Evolutionary conservation across 257 asterid genomes (phyloP).

Genomic region (Fraxinus americana): DNA sequence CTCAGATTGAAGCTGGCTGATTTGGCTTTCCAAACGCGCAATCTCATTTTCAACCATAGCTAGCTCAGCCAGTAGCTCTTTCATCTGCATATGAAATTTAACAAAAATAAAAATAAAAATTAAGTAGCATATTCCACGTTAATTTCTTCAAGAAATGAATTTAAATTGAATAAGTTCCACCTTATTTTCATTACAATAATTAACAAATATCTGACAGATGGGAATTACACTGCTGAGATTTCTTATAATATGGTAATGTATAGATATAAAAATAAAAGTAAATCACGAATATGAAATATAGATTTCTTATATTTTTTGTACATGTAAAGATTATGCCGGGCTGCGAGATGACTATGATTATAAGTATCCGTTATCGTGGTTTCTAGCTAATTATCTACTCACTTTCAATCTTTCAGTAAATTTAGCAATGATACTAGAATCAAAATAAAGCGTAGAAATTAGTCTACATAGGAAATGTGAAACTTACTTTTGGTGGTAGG

Average conservation of each 20-base stretch:
- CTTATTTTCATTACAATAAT: too few species aligned
- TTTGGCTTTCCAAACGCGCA: conserved; percentile 61
- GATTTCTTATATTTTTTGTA: too few species aligned
- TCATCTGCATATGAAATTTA: conserved; percentile 39
- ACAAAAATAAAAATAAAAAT: too few species aligned
- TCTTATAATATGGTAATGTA: too few species aligned
- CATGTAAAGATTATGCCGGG: neutral
- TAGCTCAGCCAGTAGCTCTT: conserved; percentile 66
- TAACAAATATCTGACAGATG: neutral
- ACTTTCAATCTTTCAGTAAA: neutral
- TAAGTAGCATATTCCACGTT: too few species aligned
- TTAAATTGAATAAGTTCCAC: conserved; percentile 1
- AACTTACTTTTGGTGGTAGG: conserved; percentile 70
- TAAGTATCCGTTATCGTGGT: neutral
- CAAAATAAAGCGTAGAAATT: neutral
- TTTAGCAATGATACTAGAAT: neutral
- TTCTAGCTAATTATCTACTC: neutral
- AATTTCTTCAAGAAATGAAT: neutral
- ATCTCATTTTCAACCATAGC: conserved; percentile 80
- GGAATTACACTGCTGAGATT: neutral
- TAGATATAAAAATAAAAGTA: too few species aligned
- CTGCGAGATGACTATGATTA: neutral
- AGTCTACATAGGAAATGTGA: neutral
- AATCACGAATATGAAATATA: too few species aligned
- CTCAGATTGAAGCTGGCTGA: conserved; percentile 57